A percentile compares a stretch with the other conserved stretches of the same genome.
phyloP scores from a whole-genome alignment of 164 flowering plant genomes.

The Cinnamomum micranthum region DNA sequence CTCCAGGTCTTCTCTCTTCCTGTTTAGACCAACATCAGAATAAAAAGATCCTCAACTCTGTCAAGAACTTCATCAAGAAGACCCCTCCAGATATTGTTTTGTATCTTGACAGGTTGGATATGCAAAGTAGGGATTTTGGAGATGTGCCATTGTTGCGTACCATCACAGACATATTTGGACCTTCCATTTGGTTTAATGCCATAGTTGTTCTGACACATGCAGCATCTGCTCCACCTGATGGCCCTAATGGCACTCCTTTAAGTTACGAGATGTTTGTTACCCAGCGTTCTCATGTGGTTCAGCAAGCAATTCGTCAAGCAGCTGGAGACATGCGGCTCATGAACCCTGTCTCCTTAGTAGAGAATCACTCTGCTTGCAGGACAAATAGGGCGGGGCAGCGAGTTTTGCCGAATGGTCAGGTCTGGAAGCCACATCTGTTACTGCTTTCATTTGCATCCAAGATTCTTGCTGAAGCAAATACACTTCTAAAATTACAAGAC shows the following conservation, averaged over 20 bases:
- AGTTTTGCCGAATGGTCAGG: constrained; percentile 97
- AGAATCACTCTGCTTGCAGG: constrained; percentile 94
- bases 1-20: constrained; percentile 91
- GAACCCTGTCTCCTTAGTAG: constrained; percentile 96
- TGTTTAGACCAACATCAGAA: constrained; percentile 80
- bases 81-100: constrained; percentile 92
- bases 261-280: constrained; percentile 97
- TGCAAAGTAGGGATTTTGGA: constrained; percentile 84
- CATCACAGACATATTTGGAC: constrained; percentile 82
- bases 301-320: constrained; percentile 95
- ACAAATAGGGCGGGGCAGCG: constrained; percentile 97
- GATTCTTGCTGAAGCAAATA: constrained; percentile 91
- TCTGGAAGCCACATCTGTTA: constrained; percentile 94
- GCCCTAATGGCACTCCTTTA: constrained; percentile 82
- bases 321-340: constrained; percentile 97
- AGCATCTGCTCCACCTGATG: constrained; percentile 96
- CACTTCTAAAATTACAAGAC: constrained; percentile 86
- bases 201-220: constrained; percentile 96
- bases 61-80: constrained; percentile 75
- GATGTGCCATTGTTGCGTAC: constrained; percentile 89
- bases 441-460: constrained; percentile 97
- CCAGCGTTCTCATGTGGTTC: constrained; percentile 91
- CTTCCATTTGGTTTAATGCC: constrained; percentile 95
- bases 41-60: constrained; percentile 78
- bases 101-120: constrained; percentile 93